Conservation (phyloP, 2,329 filamentous ascomycete genomes). For the Diaporthe vexans region DNA sequence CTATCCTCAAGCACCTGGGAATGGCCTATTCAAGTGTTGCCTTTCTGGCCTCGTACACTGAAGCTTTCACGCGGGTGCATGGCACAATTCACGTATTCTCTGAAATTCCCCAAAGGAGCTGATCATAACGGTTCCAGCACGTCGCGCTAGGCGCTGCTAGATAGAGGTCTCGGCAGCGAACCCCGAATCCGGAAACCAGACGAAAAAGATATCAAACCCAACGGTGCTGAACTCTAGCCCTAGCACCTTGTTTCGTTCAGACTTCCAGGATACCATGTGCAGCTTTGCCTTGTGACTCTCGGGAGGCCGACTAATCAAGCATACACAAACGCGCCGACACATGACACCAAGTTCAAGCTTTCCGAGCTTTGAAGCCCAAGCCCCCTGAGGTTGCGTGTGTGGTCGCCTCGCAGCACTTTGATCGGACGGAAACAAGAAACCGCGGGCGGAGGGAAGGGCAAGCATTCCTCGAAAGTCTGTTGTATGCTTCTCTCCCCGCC, state of each 20-base stretch:
- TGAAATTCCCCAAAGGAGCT: neutral
- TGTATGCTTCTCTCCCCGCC: neutral
- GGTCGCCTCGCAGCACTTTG: neutral
- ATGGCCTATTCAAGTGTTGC: neutral
- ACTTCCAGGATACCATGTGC: neutral
- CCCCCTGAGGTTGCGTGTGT: neutral
- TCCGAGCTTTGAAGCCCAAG: constrained; percentile 26
- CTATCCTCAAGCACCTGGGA: neutral
- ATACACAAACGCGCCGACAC: neutral
- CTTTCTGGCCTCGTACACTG: neutral
- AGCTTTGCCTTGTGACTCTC: neutral
- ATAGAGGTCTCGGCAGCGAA: neutral
- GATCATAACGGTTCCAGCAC: neutral
- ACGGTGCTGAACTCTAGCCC: neutral
- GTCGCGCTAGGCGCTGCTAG: neutral
- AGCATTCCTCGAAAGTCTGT: constrained; percentile 7
- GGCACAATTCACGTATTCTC: neutral
- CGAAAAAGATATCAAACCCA: constrained; percentile 1
- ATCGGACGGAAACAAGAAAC: constrained; percentile 28
- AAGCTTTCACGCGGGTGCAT: neutral
- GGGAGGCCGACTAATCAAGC: neutral
- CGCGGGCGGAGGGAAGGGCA: neutral
- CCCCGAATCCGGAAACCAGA: neutral
- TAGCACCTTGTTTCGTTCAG: neutral
- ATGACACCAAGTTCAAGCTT: constrained; percentile 4